Evolutionary conservation across 495 filamentous ascomycete genomes (phyloP).

Genomic region (Penicillium samsonianum): DNA sequence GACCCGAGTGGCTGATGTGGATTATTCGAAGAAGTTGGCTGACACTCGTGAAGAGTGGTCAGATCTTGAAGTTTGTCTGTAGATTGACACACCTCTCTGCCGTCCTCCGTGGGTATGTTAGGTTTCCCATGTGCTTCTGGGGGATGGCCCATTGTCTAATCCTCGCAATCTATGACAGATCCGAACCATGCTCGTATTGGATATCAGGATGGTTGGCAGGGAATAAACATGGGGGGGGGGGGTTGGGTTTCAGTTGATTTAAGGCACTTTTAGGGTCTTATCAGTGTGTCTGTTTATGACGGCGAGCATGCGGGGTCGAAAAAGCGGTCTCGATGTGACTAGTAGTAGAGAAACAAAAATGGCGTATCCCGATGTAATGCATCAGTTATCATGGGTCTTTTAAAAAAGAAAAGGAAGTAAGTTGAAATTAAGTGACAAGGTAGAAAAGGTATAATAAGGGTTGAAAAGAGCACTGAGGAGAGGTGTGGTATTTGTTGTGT

Average conservation of each 20-base stretch:
- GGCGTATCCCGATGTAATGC: too few species aligned
- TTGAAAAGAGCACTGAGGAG: too few species aligned
- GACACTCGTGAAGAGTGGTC: not conserved
- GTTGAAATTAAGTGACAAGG: too few species aligned
- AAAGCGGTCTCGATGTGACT: slow-evolving; percentile 8
- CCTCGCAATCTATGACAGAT: not conserved
- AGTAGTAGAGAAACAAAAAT: not conserved
- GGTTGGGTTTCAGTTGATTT: too few species aligned
- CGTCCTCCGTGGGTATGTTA: not conserved
- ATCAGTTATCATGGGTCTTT: too few species aligned
- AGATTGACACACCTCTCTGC: not conserved
- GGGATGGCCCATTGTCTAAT: slow-evolving; percentile 6
- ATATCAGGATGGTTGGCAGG: not conserved
- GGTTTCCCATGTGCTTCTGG: not conserved
- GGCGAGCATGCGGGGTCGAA: slow-evolving; percentile 10
- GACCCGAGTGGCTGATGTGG: slow-evolving; percentile 2
- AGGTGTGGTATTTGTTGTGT: too few species aligned
- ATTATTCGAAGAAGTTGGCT: not conserved
- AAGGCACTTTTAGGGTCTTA: not conserved
- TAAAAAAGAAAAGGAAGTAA: too few species aligned
- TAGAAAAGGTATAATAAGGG: too few species aligned
- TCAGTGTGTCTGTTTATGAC: not conserved
- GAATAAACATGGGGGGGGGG: not conserved
- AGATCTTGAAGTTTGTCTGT: not conserved
- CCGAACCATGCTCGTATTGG: not conserved